Percentiles rank a stretch among this genome's conserved stretches.
phyloP scores from a whole-genome alignment of 257 asterid genomes.

The Coffea eugenioides region DNA sequence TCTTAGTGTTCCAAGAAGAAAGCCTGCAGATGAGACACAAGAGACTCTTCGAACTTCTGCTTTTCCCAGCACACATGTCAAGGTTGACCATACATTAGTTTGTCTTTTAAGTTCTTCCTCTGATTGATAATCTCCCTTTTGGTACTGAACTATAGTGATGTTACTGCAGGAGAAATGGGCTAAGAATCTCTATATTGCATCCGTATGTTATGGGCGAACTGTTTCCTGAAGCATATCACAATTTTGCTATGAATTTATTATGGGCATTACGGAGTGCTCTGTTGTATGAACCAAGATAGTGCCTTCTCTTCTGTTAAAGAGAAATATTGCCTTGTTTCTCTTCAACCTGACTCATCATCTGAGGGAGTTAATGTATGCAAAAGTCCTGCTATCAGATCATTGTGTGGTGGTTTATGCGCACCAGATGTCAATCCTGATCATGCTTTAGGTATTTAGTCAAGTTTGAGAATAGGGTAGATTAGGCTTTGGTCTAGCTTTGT shows the following conservation, averaged over 20 bases:
- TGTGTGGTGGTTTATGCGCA: conserved; percentile 12
- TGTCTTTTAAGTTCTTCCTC: not conserved
- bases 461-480: conserved; percentile 16
- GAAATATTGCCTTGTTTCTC: not conserved
- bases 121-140: not conserved
- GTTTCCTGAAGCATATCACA: conserved; percentile 48
- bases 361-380: not conserved
- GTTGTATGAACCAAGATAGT: conserved; percentile 1
- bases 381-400: not conserved
- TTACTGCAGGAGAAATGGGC: conserved; percentile 35
- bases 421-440: not conserved
- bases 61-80: conserved; percentile 72
- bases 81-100: conserved; percentile 33
- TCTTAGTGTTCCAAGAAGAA: conserved; percentile 64
- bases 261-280: conserved; percentile 10
- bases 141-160: not conserved
- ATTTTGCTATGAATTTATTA: conserved; percentile 14
- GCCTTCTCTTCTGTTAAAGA: not conserved
- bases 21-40: conserved; percentile 69
- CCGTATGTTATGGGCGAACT: conserved; percentile 34
- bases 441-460: conserved; percentile 19
- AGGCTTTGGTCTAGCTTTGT: conserved; percentile 26
- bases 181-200: conserved; percentile 34
- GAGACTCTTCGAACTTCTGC: conserved; percentile 87
- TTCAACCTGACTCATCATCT: conserved; percentile 7